Percentiles rank a stretch among this genome's conserved stretches.
Conservation (phyloP, 768 basidiomycete species). For the Suillus brevipes region DNA sequence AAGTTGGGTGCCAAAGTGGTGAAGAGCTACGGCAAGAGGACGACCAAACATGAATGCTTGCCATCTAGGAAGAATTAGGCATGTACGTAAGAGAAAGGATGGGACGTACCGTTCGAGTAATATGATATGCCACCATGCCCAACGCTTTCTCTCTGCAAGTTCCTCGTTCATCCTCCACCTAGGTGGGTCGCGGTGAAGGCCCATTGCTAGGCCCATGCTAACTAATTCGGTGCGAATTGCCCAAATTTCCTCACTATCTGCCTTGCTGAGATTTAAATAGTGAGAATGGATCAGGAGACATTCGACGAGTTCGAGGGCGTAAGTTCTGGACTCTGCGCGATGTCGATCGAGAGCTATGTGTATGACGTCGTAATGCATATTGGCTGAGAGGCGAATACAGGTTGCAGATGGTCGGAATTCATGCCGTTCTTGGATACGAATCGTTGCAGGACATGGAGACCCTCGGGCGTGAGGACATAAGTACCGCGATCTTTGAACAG, state of each 20-base stretch:
- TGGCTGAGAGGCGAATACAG: conserved; percentile 87
- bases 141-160: conserved; percentile 73
- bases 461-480: conserved; percentile 94
- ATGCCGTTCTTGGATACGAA: conserved; percentile 99
- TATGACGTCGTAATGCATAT: conserved; percentile 82
- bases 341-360: conserved; percentile 63
- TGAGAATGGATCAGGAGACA: conserved; percentile 68
- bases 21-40: conserved; percentile 70
- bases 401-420: conserved; percentile 87
- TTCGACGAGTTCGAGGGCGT: conserved; percentile 75
- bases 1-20: conserved; percentile 81
- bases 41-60: conserved; percentile 87
- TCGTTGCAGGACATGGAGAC: conserved; percentile 97
- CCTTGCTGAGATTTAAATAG: conserved; percentile 71
- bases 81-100: conserved; percentile 5
- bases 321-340: conserved; percentile 56
- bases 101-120: conserved; percentile 69
- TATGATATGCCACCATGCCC: conserved; percentile 92
- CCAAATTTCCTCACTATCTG: conserved; percentile 83
- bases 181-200: conserved; percentile 83
- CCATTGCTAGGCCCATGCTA: conserved; percentile 78
- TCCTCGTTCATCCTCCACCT: conserved; percentile 71
- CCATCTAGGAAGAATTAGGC: conserved; percentile 52
- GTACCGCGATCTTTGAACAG: conserved; percentile 98
- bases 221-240: conserved; percentile 69